Evolutionary conservation across 129 eudicot species (phyloP).

Genomic region (Rutidosis leptorrhynchoides): DNA sequence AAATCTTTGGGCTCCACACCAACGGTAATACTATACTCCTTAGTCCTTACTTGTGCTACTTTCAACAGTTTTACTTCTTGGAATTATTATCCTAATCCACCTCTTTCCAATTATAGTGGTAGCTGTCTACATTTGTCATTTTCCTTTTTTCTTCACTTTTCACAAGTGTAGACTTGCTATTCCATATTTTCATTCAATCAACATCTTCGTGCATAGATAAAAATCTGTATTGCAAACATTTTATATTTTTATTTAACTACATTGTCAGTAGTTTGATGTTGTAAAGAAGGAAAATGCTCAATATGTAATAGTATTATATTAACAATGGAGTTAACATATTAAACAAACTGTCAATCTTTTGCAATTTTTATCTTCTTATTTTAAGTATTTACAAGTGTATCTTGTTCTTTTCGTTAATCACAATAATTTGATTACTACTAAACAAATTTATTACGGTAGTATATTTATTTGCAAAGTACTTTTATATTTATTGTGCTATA

Average conservation of each 20-base stretch:
- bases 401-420: not conserved
- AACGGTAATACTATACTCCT: slow-evolving; percentile 42
- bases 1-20: slow-evolving; percentile 46
- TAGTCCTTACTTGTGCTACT: slow-evolving; percentile 17
- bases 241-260: not conserved
- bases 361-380: not conserved
- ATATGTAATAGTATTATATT: not conserved
- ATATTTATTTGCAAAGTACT: too few relatives aligned
- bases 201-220: not conserved
- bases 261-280: not conserved
- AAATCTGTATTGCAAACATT: not conserved
- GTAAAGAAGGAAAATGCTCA: not conserved
- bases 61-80: slow-evolving; percentile 28
- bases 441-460: too few relatives aligned
- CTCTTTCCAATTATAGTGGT: slow-evolving; percentile 25
- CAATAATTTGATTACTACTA: not conserved
- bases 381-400: not conserved
- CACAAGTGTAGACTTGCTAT: not conserved
- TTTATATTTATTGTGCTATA: too few relatives aligned
- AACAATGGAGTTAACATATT: not conserved
- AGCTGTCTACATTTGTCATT: slow-evolving; percentile 28
- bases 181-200: not conserved
- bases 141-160: not conserved
- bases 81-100: slow-evolving; percentile 28
- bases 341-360: not conserved